phyloP scores from a whole-genome alignment of 371 early-diverging fungal genomes.

The Lichtheimia hyalospora region DNA sequence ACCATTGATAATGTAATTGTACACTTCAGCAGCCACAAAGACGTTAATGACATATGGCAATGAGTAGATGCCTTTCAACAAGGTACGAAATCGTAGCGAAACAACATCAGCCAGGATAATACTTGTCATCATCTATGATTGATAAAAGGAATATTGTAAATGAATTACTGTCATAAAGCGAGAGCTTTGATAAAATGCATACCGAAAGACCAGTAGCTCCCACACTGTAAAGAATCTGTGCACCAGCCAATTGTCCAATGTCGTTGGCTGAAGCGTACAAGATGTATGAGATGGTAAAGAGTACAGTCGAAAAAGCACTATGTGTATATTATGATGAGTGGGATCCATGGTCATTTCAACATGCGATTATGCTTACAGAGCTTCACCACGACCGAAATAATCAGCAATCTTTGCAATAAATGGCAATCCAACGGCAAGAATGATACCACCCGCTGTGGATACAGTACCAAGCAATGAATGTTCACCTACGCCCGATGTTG shows the following conservation, averaged over 20 bases:
- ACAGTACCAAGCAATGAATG: slow-evolving; percentile 20
- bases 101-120: slow-evolving; percentile 8
- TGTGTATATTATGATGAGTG: neutral
- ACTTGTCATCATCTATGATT: slow-evolving; percentile 2
- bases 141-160: too few species aligned
- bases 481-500: slow-evolving; percentile 13
- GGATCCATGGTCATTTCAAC: too few species aligned
- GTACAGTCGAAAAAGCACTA: slow-evolving; percentile 9
- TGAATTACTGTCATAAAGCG: neutral
- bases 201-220: slow-evolving; percentile 20
- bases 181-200: neutral
- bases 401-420: slow-evolving; percentile 21
- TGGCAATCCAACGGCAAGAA: slow-evolving; percentile 16
- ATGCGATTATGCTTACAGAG: slow-evolving; percentile 8
- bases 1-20: slow-evolving; percentile 7
- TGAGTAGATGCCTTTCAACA: slow-evolving; percentile 7
- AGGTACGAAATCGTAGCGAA: slow-evolving; percentile 12
- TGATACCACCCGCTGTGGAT: slow-evolving; percentile 14
- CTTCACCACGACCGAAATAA: slow-evolving; percentile 22
- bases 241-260: slow-evolving; percentile 14
- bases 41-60: slow-evolving; percentile 15
- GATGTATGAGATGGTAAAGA: slow-evolving; percentile 14
- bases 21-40: slow-evolving; percentile 9
- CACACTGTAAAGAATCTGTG: slow-evolving; percentile 13
- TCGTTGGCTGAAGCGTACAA: slow-evolving; percentile 14